Evolutionary conservation across 2,329 filamentous ascomycete species (phyloP).

Genomic region (Nectriaceae sp.): DNA sequence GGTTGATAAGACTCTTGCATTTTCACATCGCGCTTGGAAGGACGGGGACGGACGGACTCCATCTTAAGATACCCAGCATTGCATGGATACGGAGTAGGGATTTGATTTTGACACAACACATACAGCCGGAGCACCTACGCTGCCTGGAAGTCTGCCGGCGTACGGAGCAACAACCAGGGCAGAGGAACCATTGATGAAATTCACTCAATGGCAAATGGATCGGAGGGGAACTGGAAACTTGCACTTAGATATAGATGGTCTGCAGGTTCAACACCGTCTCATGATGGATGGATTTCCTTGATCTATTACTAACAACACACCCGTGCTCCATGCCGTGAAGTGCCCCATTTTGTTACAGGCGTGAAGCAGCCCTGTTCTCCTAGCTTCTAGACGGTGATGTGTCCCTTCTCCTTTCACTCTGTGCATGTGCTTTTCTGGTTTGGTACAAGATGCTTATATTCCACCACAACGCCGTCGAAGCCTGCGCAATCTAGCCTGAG

Average conservation of each 20-base stretch:
- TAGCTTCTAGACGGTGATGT: conserved; percentile 11
- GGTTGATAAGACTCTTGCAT: not conserved
- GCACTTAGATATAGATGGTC: not conserved
- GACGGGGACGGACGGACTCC: conserved; percentile 14
- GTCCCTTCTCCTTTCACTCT: conserved; percentile 10
- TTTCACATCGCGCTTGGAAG: conserved; percentile 4
- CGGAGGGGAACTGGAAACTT: not conserved
- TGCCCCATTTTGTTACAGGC: conserved; percentile 9
- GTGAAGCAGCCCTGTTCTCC: too few species aligned
- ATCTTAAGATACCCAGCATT: conserved; percentile 29
- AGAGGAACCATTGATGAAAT: too few species aligned
- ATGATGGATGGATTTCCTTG: not conserved
- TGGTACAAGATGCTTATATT: conserved; percentile 7
- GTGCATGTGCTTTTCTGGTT: too few species aligned
- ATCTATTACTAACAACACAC: not conserved
- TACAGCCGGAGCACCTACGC: conserved; percentile 12
- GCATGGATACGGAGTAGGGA: conserved; percentile 23
- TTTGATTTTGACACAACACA: conserved; percentile 1
- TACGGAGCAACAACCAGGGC: conserved; percentile 20
- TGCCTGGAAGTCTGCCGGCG: conserved; percentile 13
- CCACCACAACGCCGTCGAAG: conserved; percentile 28
- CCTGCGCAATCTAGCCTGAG: conserved; percentile 20
- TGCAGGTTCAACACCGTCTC: not conserved
- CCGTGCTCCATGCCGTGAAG: conserved; percentile 7
- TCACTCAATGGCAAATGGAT: not conserved